Evolutionary conservation across 163 green algal species (phyloP).

Genomic region (Chlorella variabilis): DNA sequence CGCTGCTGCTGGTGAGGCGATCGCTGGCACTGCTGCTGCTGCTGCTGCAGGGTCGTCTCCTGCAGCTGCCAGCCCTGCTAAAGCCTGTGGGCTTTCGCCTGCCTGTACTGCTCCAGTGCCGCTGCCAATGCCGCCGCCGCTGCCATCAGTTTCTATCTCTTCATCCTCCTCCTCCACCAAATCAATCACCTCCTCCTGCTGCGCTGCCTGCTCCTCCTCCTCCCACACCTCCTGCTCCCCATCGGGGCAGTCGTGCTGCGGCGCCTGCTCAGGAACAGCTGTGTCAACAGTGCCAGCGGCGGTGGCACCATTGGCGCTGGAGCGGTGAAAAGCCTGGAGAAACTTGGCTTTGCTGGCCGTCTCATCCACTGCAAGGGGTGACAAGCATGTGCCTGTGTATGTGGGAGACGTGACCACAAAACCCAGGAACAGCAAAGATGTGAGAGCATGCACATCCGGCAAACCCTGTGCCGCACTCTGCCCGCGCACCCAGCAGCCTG

Average conservation of each 20-base stretch:
- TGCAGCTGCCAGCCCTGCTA: neutral
- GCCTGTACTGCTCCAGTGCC: neutral
- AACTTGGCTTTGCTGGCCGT: constrained; percentile 74
- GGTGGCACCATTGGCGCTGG: too few relatives aligned
- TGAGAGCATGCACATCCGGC: too few relatives aligned
- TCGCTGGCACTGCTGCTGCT: neutral
- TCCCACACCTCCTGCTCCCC: neutral
- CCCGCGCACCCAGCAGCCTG: constrained; percentile 47
- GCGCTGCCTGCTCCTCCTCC: neutral
- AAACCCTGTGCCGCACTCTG: too few relatives aligned
- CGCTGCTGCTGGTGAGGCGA: neutral
- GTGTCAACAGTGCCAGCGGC: neutral
- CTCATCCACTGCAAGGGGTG: constrained; percentile 64
- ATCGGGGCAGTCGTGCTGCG: neutral
- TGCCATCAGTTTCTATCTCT: neutral
- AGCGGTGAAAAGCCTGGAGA: constrained; percentile 43
- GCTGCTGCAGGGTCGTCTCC: neutral
- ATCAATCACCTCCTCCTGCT: constrained; percentile 7
- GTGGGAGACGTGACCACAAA: too few relatives aligned
- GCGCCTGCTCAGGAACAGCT: neutral
- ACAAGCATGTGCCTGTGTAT: too few relatives aligned
- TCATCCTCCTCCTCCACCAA: neutral
- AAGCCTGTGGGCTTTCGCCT: neutral
- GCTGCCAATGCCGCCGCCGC: neutral
- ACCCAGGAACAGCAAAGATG: neutral